Percentiles rank a stretch among this genome's conserved stretches.
These are phyloP conservation scores for Fonsecaea pugnacius DNA, from an alignment of 2,329 filamentous ascomycete genomes.

Conservation along the genomic window DNA sequence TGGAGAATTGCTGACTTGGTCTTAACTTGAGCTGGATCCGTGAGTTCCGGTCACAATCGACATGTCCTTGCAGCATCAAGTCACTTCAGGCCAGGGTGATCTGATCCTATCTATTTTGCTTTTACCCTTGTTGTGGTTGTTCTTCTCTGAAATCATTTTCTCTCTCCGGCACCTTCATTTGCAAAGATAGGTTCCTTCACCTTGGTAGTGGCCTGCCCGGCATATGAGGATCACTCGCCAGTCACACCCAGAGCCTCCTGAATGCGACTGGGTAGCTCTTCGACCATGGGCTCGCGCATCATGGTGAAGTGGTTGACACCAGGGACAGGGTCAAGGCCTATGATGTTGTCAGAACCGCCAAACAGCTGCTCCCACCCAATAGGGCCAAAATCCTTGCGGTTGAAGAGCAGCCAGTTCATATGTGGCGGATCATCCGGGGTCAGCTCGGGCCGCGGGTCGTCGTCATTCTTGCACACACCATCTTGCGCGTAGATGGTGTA, in stretches of 20 bases:
- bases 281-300: conserved; percentile 14
- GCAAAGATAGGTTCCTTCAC: not conserved
- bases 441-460: not conserved
- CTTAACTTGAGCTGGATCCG: too few species aligned
- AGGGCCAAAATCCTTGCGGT: conserved; percentile 6
- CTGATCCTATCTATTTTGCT: too few species aligned
- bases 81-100: too few species aligned
- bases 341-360: conserved; percentile 1
- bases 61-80: too few species aligned
- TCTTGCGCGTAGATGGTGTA: conserved; percentile 24
- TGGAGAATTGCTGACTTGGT: too few species aligned
- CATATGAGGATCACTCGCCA: not conserved
- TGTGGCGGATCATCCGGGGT: conserved; percentile 10
- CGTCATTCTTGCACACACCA: conserved; percentile 15
- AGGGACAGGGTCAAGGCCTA: not conserved
- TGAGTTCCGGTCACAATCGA: too few species aligned
- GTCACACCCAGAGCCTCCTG: conserved; percentile 1
- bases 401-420: conserved; percentile 12
- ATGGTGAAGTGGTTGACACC: conserved; percentile 23
- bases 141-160: too few species aligned
- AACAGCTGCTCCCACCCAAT: conserved; percentile 18
- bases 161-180: too few species aligned
- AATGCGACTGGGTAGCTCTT: not conserved
- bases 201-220: not conserved
- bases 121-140: too few species aligned